These are phyloP conservation scores for Sugiyamaella smithiae DNA, from an alignment of 805 yeast species.

Conservation along the genomic window DNA sequence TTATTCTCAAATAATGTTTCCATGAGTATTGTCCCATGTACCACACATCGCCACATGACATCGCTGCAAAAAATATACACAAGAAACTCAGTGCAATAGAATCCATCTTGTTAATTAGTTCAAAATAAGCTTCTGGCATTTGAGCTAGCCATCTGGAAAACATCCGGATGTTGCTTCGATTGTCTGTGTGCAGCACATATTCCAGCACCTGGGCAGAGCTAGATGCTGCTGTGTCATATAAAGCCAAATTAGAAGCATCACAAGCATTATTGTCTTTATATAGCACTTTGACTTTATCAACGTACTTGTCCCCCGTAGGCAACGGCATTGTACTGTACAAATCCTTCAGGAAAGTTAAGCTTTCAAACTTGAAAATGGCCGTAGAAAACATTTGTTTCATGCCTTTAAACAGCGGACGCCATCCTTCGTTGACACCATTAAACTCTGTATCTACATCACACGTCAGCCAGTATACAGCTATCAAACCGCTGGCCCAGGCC, in stretches of 20 bases:
- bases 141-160: background rate
- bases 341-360: background rate
- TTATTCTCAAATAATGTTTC: slow-evolving; percentile 9
- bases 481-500: slow-evolving; percentile 10
- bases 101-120: slow-evolving; percentile 9
- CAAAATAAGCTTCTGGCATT: slow-evolving; percentile 1
- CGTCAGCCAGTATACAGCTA: slow-evolving; percentile 11
- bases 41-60: slow-evolving; percentile 11
- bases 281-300: background rate
- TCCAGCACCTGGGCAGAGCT: background rate
- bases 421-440: slow-evolving; percentile 8
- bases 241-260: background rate
- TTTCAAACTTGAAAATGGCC: background rate
- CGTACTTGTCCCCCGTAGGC: slow-evolving; percentile 9
- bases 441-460: slow-evolving; percentile 12
- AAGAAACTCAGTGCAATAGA: slow-evolving; percentile 5
- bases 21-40: slow-evolving; percentile 10
- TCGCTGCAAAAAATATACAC: slow-evolving; percentile 2
- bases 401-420: slow-evolving; percentile 11
- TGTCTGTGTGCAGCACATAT: background rate
- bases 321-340: background rate
- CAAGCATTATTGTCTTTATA: background rate
- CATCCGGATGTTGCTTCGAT: background rate
- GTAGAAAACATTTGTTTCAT: slow-evolving; percentile 10
- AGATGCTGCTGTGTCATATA: background rate